These are phyloP conservation scores for Mikania micrantha DNA, from an alignment of 129 eudicot species.

Conservation along the genomic window DNA sequence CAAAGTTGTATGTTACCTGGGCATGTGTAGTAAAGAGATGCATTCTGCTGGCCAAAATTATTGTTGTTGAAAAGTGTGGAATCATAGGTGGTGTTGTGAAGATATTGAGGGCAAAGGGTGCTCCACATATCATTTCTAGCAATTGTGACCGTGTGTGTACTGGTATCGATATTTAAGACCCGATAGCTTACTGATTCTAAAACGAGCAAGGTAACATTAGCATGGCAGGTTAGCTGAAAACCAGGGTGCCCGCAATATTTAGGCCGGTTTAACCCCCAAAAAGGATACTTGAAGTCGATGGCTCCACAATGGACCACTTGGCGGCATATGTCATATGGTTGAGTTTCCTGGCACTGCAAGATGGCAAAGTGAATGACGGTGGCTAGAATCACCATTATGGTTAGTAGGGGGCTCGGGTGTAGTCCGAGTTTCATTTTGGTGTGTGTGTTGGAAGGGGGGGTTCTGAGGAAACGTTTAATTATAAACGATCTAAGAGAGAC, in stretches of 20 bases:
- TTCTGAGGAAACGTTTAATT: too few species aligned
- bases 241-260: constrained; percentile 44
- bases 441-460: too few species aligned
- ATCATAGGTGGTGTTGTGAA: constrained; percentile 32
- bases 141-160: constrained; percentile 5
- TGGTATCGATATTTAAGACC: constrained; percentile 12
- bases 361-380: neutral
- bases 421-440: too few species aligned
- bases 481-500: too few species aligned
- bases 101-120: constrained; percentile 20
- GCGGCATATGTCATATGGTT: constrained; percentile 22
- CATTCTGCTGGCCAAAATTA: constrained; percentile 2
- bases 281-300: constrained; percentile 32
- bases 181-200: constrained; percentile 14
- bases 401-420: neutral
- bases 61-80: neutral
- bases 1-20: neutral
- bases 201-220: neutral
- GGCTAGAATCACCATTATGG: neutral
- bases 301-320: constrained; percentile 19
- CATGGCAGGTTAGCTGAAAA: constrained; percentile 33
- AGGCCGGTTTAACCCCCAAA: constrained; percentile 33
- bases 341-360: neutral
- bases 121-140: constrained; percentile 33
- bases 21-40: constrained; percentile 40